Conservation (phyloP, 202 grass and related monocot genomes). For the Carex sylvatica region DNA sequence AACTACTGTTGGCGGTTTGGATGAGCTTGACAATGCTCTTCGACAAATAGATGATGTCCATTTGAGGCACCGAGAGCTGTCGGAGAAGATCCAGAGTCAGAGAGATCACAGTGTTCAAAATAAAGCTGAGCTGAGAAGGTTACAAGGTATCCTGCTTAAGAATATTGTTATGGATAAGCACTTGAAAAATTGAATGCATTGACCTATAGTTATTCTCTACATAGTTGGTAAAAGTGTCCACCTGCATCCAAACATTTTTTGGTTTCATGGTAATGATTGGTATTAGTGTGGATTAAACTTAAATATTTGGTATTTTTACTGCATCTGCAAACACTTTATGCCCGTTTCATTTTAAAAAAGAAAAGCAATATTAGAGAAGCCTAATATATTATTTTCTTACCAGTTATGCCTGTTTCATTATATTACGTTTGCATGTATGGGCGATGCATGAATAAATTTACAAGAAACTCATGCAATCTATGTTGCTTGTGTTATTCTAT, state of each 20-base stretch:
- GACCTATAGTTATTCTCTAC: neutral
- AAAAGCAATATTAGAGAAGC: neutral
- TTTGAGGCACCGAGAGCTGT: constrained; percentile 59
- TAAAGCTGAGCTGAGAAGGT: constrained; percentile 59
- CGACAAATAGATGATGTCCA: constrained; percentile 49
- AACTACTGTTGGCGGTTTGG: constrained; percentile 28
- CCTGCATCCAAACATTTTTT: constrained; percentile 11
- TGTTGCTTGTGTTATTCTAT: neutral
- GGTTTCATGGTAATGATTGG: neutral
- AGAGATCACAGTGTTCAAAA: constrained; percentile 46
- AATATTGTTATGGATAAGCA: constrained; percentile 5
- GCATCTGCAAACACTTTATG: neutral
- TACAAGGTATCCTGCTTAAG: constrained; percentile 60
- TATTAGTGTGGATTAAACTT: neutral
- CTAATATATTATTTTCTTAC: neutral
- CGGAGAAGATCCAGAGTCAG: constrained; percentile 49
- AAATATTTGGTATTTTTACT: neutral
- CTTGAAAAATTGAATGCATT: constrained; percentile 12
- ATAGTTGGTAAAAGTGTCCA: neutral
- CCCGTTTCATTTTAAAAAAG: neutral
- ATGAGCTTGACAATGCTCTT: constrained; percentile 47
- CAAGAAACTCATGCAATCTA: neutral
- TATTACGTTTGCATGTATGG: neutral
- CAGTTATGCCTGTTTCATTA: neutral
- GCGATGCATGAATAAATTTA: neutral